Conservation (phyloP, 805 yeast species). For the Candida qinlingensis region DNA sequence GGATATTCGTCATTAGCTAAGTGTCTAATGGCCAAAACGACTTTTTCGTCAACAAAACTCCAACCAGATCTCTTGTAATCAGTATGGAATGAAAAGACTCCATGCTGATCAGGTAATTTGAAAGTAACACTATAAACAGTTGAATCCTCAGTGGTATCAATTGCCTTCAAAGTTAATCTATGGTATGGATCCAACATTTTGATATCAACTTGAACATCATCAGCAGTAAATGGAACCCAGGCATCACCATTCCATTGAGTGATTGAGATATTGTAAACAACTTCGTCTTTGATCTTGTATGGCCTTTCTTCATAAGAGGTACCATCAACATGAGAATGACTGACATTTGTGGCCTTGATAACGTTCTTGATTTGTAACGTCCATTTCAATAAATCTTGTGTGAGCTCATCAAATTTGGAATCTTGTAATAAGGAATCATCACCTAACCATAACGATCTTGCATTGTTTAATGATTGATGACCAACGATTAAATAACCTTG, state of each 20-base stretch:
- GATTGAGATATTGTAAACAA: slow-evolving; percentile 46
- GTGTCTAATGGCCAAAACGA: slow-evolving; percentile 82
- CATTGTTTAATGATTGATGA: slow-evolving; percentile 73
- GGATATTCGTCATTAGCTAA: slow-evolving; percentile 93
- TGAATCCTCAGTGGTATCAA: slow-evolving; percentile 30
- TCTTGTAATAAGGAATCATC: slow-evolving; percentile 47
- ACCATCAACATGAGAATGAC: slow-evolving; percentile 47
- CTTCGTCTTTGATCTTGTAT: slow-evolving; percentile 74
- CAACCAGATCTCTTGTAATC: slow-evolving; percentile 76
- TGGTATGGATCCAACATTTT: slow-evolving; percentile 94
- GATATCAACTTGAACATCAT: slow-evolving; percentile 76
- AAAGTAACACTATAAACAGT: slow-evolving; percentile 49
- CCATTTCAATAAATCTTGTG: slow-evolving; percentile 58
- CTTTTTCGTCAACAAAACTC: slow-evolving; percentile 58
- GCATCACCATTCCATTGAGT: slow-evolving; percentile 44
- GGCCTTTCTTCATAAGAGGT: slow-evolving; percentile 36
- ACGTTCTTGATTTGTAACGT: slow-evolving; percentile 64
- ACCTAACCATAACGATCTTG: slow-evolving; percentile 83
- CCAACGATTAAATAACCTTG: slow-evolving; percentile 75
- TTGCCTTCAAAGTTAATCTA: slow-evolving; percentile 56
- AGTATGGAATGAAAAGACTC: slow-evolving; percentile 82
- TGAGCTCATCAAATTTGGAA: slow-evolving; percentile 31
- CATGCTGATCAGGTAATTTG: slow-evolving; percentile 90
- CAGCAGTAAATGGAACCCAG: slow-evolving; percentile 67
- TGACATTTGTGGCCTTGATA: slow-evolving; percentile 47